Percentiles rank a stretch among this genome's conserved stretches.
These are phyloP conservation scores for Crotalaria pallida DNA, from an alignment of 306 rosid genomes.

Conservation along the genomic window DNA sequence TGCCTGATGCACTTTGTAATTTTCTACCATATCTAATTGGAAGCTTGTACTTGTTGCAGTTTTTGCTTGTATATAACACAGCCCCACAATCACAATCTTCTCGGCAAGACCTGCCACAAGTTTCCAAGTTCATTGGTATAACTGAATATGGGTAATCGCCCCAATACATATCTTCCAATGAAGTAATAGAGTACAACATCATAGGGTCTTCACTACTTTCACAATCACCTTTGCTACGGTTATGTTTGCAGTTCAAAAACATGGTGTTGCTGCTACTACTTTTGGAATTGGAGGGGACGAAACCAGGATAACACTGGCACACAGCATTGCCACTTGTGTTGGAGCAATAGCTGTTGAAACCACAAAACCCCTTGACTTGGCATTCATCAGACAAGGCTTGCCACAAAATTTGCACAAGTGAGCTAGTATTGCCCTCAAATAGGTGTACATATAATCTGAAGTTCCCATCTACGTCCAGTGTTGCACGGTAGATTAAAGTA, in stretches of 20 bases:
- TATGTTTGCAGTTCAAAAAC: constrained; percentile 11
- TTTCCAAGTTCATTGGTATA: neutral
- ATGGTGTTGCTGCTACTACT: neutral
- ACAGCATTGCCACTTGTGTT: neutral
- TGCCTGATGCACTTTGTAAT: neutral
- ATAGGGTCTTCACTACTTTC: neutral
- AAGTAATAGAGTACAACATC: neutral
- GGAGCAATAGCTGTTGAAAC: constrained; percentile 35
- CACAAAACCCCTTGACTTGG: constrained; percentile 27
- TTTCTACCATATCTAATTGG: constrained; percentile 20
- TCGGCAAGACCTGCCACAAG: constrained; percentile 17
- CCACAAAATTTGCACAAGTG: neutral
- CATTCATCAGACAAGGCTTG: neutral
- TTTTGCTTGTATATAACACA: neutral
- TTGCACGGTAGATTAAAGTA: constrained; percentile 28
- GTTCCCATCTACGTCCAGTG: constrained; percentile 28
- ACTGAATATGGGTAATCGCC: constrained; percentile 4
- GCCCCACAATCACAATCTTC: constrained; percentile 35
- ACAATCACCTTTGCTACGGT: neutral
- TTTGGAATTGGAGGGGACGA: neutral
- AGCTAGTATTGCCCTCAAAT: neutral
- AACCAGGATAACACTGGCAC: constrained; percentile 35
- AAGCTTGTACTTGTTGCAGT: constrained; percentile 14
- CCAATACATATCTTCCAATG: neutral
- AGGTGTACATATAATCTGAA: constrained; percentile 34